Evolutionary conservation across 345 rosid genomes (phyloP).

Genomic region (Salix brachista): DNA sequence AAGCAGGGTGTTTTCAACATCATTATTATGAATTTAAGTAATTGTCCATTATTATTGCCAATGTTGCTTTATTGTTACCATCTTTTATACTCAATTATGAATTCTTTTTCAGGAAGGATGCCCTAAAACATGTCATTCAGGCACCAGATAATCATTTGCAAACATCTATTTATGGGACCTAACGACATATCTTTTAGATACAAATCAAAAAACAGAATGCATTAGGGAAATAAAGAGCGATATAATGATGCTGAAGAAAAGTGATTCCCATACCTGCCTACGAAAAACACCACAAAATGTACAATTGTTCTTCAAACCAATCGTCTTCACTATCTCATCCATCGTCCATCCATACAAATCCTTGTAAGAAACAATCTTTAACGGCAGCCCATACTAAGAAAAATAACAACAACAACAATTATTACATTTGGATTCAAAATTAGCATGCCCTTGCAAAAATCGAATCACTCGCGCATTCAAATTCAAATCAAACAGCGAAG

Average conservation of each 20-base stretch:
- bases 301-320: constrained; percentile 91
- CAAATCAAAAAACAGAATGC: not conserved
- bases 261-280: constrained; percentile 54
- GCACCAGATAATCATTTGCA: not conserved
- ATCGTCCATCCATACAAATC: constrained; percentile 98
- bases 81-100: not conserved
- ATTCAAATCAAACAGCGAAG: not conserved
- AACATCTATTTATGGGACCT: not conserved
- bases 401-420: not conserved
- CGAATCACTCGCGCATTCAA: not conserved
- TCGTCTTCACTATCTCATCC: constrained; percentile 97
- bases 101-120: not conserved
- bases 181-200: not conserved
- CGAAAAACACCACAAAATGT: constrained; percentile 96
- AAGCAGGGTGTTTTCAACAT: not conserved
- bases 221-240: not conserved
- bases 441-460: not conserved
- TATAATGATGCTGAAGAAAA: not conserved
- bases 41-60: not conserved
- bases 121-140: not conserved
- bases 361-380: constrained; percentile 86
- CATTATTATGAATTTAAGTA: too few species aligned
- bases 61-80: not conserved
- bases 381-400: constrained; percentile 76
- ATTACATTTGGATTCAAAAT: not conserved